Base-by-base conservation (phyloP, 2,329 filamentous ascomycete species). In the Lecanosticta acicola region DNA sequence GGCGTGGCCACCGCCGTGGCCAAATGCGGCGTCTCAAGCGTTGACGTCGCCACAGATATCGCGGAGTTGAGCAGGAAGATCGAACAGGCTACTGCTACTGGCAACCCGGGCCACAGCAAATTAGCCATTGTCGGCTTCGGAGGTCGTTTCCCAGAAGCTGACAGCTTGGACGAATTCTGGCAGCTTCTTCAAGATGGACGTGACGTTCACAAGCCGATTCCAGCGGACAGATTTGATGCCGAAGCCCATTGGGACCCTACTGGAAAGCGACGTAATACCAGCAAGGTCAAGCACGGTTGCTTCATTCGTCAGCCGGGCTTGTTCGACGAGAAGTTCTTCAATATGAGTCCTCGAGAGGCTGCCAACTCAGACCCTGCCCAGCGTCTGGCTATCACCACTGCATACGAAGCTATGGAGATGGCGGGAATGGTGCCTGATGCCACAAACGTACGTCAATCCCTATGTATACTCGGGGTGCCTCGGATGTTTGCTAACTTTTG, bases 281-380 rank as follows among this genome's bases (percentile, higher is more conserved):
- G 46, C 26, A 45, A 37, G 3, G 64, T 60, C 0, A 56, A 48
- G 4, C 67, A 63, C 39, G 68, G 68, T 1, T 66, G 62, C 40
- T 71, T 64, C 21, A 57, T 71, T n/a, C 57, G 67, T 11, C 39
- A 63, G 3, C 64, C 68, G 0, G 67, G 62, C 0, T 21, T 59
- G 1, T 71, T 72, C 43, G 68, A 72, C 50, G 50, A 63, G 2
- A 51, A 53, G 0, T 68, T 71, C 46, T 72, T 72, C 57, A 63
- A 68, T 36, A 69, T 71, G 56, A 60, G 56, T 9, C 63, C 60
- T 11, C 40, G 56, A 17, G 60, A 64, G 32, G 53, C 53, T 9
- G 19, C 36, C 13, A 21, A 41, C 4, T 36, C 47, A 10, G 53
- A 56, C 39, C 53, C 50, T 4, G 24, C 29, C 9, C 45, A 48